Base-by-base conservation (phyloP, 495 filamentous ascomycete species). In the Margaritispora aquatica region DNA sequence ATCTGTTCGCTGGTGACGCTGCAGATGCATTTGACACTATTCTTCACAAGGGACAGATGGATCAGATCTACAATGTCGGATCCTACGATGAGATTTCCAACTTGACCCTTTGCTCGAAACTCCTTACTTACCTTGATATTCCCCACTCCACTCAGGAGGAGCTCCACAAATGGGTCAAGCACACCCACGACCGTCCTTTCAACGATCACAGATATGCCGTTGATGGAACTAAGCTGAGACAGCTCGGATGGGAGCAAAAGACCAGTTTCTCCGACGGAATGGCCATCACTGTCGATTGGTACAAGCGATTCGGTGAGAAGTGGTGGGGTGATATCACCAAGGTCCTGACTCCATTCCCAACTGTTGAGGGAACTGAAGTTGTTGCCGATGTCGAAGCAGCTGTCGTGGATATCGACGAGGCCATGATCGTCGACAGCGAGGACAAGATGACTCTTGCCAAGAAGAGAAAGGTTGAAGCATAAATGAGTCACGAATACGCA, bases 21-120 rank as follows among this genome's bases (percentile, higher is more conserved):
- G 84, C 85, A n/a, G 84, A 90, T 65, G 88, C 84, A 15, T 85
- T 89, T 61, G 86, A 91, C 72, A 88, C 84, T 0, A 86, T 91
- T 62, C 77, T 91, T 13, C 88, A 91, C 77, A 81, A 78, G 54
- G 88, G 87, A 31, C 59, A 68, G 29, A 71, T 82, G 31, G 85
- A 87, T 8, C 80, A 88, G 63, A 80, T 84, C 41, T 91, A 90
- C 75, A 91, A 91, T 66, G 82, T 91, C 20, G 81, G 80, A 44
- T 88, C 88, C 0, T 73, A 76, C 36, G 81, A 88, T 63, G 84
- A 88, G 69, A 78, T 89, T 46, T 83, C 81, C 58, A 85, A 86
- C 68, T 69, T 83, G 17, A 72, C 79, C 0, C 71, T 90, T 2
- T 86, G 84, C 63, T 70, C 64, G 36, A 73, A 76, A 60, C 71